Percentiles rank a stretch among this genome's conserved stretches.
phyloP scores from a whole-genome alignment of 768 basidiomycete species.

The Paxillus rubicundulus region DNA sequence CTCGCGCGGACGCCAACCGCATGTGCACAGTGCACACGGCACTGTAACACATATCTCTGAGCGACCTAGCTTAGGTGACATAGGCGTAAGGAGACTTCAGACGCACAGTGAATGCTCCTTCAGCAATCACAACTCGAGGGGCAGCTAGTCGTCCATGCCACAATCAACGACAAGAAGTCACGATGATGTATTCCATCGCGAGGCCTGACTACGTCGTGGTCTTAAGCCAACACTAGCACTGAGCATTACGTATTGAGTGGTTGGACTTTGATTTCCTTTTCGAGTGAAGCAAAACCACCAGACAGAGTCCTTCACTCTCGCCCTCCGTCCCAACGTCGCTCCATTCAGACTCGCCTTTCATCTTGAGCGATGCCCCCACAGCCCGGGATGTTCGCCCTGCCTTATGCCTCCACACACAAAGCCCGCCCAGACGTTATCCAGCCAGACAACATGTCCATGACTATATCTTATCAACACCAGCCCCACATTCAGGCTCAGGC shows the following conservation, averaged over 20 bases:
- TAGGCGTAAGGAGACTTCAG: no score
- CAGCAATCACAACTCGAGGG: no score
- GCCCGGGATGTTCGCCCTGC: conserved; percentile 63
- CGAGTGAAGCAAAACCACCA: conserved; percentile 14
- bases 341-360: not conserved
- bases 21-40: no score
- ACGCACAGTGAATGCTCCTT: no score
- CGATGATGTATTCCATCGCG: no score
- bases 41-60: not conserved
- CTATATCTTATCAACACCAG: conserved; percentile 12
- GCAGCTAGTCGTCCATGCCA: no score
- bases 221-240: not conserved
- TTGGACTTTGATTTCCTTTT: conserved; percentile 16
- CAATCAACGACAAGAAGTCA: no score
- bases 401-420: conserved; percentile 50
- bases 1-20: not conserved
- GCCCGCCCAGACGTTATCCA: conserved; percentile 36
- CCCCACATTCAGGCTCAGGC: conserved; percentile 6
- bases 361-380: conserved; percentile 57
- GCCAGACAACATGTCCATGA: conserved; percentile 15
- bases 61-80: not conserved
- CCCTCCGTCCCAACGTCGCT: not conserved
- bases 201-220: no score
- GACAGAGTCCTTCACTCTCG: not conserved
- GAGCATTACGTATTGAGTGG: conserved; percentile 1